Conservation (phyloP, 1,139 yeast genomes). For the Lizanozyma gosingica region DNA sequence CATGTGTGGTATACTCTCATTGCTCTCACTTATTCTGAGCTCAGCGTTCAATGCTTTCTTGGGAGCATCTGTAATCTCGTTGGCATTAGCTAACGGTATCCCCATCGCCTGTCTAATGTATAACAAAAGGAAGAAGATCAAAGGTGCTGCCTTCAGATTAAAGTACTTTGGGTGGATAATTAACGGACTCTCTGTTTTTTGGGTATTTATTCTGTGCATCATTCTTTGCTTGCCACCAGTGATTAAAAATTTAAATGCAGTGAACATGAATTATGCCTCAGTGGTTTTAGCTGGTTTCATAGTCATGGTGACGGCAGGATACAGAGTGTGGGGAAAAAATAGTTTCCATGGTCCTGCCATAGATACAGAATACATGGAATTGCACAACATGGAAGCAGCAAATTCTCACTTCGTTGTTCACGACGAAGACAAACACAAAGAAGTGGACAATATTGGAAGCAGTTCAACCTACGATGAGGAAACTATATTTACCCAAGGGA, state of each 20-base stretch:
- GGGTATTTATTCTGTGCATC: slow-evolving; percentile 53
- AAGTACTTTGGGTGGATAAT: slow-evolving; percentile 55
- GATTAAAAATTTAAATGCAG: slow-evolving; percentile 47
- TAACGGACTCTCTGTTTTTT: slow-evolving; percentile 49
- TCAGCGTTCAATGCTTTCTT: slow-evolving; percentile 80
- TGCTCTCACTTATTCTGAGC: slow-evolving; percentile 58
- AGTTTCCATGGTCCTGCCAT: slow-evolving; percentile 60
- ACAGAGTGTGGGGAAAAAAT: slow-evolving; percentile 49
- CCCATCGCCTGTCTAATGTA: slow-evolving; percentile 60
- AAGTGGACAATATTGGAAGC: background rate
- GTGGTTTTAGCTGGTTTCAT: slow-evolving; percentile 48
- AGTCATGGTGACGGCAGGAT: slow-evolving; percentile 40
- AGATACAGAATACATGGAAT: slow-evolving; percentile 41
- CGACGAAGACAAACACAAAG: background rate
- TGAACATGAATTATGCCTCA: slow-evolving; percentile 68
- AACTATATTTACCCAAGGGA: background rate
- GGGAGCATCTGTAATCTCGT: slow-evolving; percentile 76
- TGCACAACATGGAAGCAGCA: slow-evolving; percentile 19
- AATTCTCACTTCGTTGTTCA: background rate
- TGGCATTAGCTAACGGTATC: slow-evolving; percentile 69
- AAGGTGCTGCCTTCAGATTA: slow-evolving; percentile 65
- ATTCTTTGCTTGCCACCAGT: slow-evolving; percentile 70
- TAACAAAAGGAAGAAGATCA: slow-evolving; percentile 51
- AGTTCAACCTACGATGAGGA: background rate
- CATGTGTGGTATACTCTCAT: slow-evolving; percentile 52